Base-by-base conservation (phyloP, 1,139 yeast genomes). In the Hyphopichia pseudoburtonii region DNA sequence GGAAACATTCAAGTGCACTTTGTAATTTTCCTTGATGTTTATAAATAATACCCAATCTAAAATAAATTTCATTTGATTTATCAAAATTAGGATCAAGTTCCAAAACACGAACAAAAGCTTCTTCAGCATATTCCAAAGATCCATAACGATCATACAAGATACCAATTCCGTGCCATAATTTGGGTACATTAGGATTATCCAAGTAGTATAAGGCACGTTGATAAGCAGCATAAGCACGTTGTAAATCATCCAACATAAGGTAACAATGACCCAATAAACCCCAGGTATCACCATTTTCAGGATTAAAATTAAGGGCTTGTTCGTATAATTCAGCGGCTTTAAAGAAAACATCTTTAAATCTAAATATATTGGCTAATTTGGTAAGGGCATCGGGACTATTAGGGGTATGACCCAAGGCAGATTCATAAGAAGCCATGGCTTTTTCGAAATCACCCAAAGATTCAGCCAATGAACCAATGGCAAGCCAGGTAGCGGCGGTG, bases 131-230 rank as follows among this genome's bases (percentile, higher is more conserved):
- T 62, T 90, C 97, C 50, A 90, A 70, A 7, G 96, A 86, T 12
- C 97, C 98, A 60, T 92, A 92, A 36, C 98, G 75, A 60, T 92
- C 98, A 60, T 92, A 92, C 43, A 92, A 71, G 43, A 92, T 92
- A 28, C 98, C 98, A 50, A 92, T 92, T 0, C 98, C 98, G 61
- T 92, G 97, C 97, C 98, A 92, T 50, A 90, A 76, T 60, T 89
- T 89, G 37, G 98, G 97, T 35, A 90, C 97, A 51, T 89, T 88
- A 35, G 97, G 95, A 56, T 92, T 90, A 47, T 87, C 89, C 58
- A 90, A 67, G 57, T 89, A 92, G 60, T 87, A 85, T 41, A 92
- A 71, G 1, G 98, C 97, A 57, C 95, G 88, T 66, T 92, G 98
- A 64, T 92, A 92, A 9, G 97, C 96, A 34, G 92, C 86, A 60